These are phyloP conservation scores for Afroboletus lepidellus DNA, from an alignment of 1,284 basidiomycete species.

Conservation along the genomic window DNA sequence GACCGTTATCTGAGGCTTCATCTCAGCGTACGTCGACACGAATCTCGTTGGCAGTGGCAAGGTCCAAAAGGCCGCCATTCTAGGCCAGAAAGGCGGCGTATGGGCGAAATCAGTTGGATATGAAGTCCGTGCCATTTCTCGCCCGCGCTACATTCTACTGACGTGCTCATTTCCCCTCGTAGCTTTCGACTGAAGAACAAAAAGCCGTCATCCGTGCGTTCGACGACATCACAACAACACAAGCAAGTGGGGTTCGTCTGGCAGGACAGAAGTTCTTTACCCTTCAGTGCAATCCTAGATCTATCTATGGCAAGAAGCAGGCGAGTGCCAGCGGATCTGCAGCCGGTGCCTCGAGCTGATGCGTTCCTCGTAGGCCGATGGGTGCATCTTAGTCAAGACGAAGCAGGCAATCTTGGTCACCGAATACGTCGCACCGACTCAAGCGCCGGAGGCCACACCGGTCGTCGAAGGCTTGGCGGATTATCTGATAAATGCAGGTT, in stretches of 20 bases:
- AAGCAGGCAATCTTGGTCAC: slow-evolving; percentile 85
- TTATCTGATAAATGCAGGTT: slow-evolving; percentile 69
- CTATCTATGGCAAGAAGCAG: slow-evolving; percentile 78
- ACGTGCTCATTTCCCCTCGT: background rate
- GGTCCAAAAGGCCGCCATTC: slow-evolving; percentile 78
- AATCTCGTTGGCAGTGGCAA: slow-evolving; percentile 82
- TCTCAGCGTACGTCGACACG: slow-evolving; percentile 80
- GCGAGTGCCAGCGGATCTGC: slow-evolving; percentile 45
- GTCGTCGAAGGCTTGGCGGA: slow-evolving; percentile 78
- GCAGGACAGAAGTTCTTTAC: slow-evolving; percentile 82
- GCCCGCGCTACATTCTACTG: background rate
- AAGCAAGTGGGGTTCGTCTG: slow-evolving; percentile 66
- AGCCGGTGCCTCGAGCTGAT: background rate
- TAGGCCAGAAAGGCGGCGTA: slow-evolving; percentile 83
- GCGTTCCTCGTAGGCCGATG: slow-evolving; percentile 61
- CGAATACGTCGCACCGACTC: slow-evolving; percentile 70
- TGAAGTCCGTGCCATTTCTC: slow-evolving; percentile 23
- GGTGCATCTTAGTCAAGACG: slow-evolving; percentile 83
- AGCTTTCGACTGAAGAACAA: slow-evolving; percentile 82
- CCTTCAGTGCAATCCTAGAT: slow-evolving; percentile 48
- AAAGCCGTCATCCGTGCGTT: slow-evolving; percentile 61
- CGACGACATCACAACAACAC: slow-evolving; percentile 43
- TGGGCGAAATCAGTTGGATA: slow-evolving; percentile 82
- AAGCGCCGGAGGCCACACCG: slow-evolving; percentile 71
- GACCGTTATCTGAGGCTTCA: background rate